These are phyloP conservation scores for Hibiscus syriacus DNA, from an alignment of 345 rosid species.

Conservation along the genomic window DNA sequence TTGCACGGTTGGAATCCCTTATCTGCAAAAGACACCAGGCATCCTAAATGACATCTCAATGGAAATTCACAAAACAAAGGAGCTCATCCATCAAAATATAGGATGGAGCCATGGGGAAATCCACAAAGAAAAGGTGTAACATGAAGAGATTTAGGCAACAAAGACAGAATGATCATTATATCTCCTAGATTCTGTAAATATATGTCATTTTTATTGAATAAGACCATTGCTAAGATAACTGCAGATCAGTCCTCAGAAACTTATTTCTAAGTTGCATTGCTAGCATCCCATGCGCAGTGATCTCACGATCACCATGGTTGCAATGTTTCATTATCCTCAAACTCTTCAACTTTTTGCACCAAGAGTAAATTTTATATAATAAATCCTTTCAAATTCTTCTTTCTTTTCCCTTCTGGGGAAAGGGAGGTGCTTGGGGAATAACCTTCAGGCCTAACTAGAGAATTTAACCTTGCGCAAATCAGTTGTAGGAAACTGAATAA, in stretches of 20 bases:
- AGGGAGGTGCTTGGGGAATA: background rate
- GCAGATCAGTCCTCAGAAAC: background rate
- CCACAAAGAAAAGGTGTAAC: background rate
- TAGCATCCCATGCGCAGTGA: background rate
- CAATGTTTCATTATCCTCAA: background rate
- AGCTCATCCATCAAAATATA: background rate
- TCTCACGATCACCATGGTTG: constrained; percentile 1
- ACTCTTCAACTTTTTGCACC: background rate
- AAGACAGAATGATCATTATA: background rate
- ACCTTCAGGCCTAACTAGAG: background rate
- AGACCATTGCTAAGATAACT: too few species aligned
- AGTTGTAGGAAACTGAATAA: background rate
- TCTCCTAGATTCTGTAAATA: background rate
- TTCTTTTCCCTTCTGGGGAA: background rate
- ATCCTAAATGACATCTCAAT: constrained; percentile 3
- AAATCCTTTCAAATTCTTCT: background rate
- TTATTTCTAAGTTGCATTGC: background rate
- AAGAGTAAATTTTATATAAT: background rate
- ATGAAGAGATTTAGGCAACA: background rate
- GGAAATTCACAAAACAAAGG: background rate
- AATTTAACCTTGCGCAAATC: background rate
- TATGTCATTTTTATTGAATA: background rate
- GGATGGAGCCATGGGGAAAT: background rate
- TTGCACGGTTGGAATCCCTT: constrained; percentile 94
- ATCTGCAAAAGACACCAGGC: constrained; percentile 43